phyloP scores from a whole-genome alignment of 2,329 filamentous ascomycete species.

The Calonectria honghensis region DNA sequence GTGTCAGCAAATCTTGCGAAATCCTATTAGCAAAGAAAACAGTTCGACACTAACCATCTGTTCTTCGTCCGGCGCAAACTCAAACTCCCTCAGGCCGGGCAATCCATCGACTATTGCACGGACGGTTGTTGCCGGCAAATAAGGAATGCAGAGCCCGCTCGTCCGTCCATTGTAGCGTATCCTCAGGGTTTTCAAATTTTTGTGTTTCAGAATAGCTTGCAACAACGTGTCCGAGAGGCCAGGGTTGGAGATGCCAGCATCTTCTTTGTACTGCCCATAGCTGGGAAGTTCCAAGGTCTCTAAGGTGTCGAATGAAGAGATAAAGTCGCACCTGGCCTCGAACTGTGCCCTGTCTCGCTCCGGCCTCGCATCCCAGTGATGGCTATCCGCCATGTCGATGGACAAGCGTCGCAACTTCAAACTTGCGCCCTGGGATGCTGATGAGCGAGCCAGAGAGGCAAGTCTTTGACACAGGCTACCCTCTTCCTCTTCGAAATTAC shows the following conservation, averaged over 20 bases:
- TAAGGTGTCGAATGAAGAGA: conserved; percentile 47
- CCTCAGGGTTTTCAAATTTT: conserved; percentile 36
- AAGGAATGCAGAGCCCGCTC: conserved; percentile 26
- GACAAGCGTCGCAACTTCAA: conserved; percentile 36
- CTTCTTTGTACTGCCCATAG: conserved; percentile 24
- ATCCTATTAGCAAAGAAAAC: neutral
- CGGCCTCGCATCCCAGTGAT: neutral
- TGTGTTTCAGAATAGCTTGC: conserved; percentile 46
- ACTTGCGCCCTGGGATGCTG: neutral
- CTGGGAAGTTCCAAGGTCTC: conserved; percentile 32
- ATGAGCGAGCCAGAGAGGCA: neutral
- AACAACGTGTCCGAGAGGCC: conserved; percentile 36
- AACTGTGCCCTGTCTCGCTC: neutral
- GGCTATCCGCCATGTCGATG: neutral
- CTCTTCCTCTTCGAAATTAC: neutral
- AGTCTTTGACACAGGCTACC: conserved; percentile 31
- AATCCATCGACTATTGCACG: conserved; percentile 39
- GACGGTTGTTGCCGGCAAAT: conserved; percentile 38
- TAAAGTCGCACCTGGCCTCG: conserved; percentile 27
- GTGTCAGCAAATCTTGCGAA: neutral
- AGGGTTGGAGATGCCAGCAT: neutral
- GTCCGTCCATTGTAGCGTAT: conserved; percentile 18
- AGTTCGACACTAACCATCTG: conserved; percentile 38
- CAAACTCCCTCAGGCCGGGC: conserved; percentile 32
- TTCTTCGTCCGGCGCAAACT: conserved; percentile 32